Evolutionary conservation across 805 yeast genomes (phyloP).

Genomic region (Metschnikowia matae): DNA sequence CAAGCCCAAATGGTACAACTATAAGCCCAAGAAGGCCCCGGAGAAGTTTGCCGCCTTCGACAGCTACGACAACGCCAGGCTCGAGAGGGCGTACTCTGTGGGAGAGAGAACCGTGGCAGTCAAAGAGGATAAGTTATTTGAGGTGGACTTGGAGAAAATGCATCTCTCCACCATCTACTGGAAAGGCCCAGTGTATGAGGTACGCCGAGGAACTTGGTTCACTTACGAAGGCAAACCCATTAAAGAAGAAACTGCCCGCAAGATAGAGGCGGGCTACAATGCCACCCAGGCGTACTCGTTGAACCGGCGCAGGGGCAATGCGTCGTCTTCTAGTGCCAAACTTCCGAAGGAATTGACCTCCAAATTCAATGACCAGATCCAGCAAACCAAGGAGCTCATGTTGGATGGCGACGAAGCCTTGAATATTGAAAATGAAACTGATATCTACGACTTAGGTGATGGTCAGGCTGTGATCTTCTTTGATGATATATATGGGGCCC

Average conservation of each 20-base stretch:
- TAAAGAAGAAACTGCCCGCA: constrained; percentile 43
- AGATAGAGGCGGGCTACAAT: constrained; percentile 55
- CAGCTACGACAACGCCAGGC: constrained; percentile 51
- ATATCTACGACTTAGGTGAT: constrained; percentile 27
- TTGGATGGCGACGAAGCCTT: constrained; percentile 7
- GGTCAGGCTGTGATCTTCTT: constrained; percentile 38
- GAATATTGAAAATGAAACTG: constrained; percentile 25
- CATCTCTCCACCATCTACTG: constrained; percentile 71
- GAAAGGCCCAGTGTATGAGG: constrained; percentile 83
- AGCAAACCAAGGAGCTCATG: constrained; percentile 8
- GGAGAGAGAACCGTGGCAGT: constrained; percentile 46
- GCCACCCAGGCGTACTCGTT: constrained; percentile 22
- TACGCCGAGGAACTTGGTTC: constrained; percentile 87
- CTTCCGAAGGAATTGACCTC: constrained; percentile 16
- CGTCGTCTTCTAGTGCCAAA: neutral
- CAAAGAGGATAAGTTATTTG: constrained; percentile 74
- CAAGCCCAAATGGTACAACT: constrained; percentile 60
- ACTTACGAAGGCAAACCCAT: constrained; percentile 54
- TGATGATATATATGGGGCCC: constrained; percentile 42
- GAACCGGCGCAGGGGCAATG: neutral
- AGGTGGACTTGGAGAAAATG: constrained; percentile 57
- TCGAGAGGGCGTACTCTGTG: constrained; percentile 48
- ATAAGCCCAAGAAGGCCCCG: constrained; percentile 48
- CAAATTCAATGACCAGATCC: constrained; percentile 17
- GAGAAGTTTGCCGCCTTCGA: constrained; percentile 66